Percentiles rank a stretch among this genome's conserved stretches.
Evolutionary conservation across 257 asterid genomes (phyloP).

Genomic region (Schizonepeta tenuifolia): DNA sequence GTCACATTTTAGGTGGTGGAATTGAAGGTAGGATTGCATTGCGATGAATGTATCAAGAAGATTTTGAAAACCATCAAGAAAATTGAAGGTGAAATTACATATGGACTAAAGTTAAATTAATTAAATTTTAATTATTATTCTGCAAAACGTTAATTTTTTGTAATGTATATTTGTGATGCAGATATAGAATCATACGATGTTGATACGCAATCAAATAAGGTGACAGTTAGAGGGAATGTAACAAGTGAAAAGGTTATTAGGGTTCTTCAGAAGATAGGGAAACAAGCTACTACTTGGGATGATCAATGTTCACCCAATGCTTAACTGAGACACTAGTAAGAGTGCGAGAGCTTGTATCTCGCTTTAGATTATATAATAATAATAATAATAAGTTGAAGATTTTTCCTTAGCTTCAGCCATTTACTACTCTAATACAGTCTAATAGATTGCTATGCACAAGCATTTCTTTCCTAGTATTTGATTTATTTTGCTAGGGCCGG

Average conservation of each 20-base stretch:
- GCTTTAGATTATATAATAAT: too few relatives aligned
- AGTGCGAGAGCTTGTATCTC: not conserved
- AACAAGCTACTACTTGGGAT: constrained; percentile 72
- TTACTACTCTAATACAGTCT: too few relatives aligned
- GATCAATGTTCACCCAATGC: not conserved
- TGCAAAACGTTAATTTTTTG: not conserved
- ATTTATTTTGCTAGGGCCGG: too few relatives aligned
- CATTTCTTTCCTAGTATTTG: too few relatives aligned
- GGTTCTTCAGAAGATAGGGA: constrained; percentile 76
- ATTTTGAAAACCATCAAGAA: constrained; percentile 93
- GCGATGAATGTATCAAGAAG: constrained; percentile 86
- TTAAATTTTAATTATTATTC: not conserved
- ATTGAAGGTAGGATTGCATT: constrained; percentile 87
- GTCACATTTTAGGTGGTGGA: constrained; percentile 63
- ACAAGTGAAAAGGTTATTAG: constrained; percentile 65
- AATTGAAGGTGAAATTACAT: constrained; percentile 56
- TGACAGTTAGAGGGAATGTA: constrained; percentile 78
- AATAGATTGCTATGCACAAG: too few relatives aligned
- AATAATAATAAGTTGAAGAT: too few relatives aligned
- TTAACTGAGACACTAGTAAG: not conserved
- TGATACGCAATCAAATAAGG: constrained; percentile 67
- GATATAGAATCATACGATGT: constrained; percentile 84
- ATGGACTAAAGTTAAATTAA: not conserved
- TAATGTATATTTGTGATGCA: constrained; percentile 32
- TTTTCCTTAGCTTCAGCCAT: too few relatives aligned